Percentiles rank a stretch among this genome's conserved stretches.
These are phyloP conservation scores for Neonothopanus nambi DNA, from an alignment of 1,284 basidiomycete species.

Conservation along the genomic window DNA sequence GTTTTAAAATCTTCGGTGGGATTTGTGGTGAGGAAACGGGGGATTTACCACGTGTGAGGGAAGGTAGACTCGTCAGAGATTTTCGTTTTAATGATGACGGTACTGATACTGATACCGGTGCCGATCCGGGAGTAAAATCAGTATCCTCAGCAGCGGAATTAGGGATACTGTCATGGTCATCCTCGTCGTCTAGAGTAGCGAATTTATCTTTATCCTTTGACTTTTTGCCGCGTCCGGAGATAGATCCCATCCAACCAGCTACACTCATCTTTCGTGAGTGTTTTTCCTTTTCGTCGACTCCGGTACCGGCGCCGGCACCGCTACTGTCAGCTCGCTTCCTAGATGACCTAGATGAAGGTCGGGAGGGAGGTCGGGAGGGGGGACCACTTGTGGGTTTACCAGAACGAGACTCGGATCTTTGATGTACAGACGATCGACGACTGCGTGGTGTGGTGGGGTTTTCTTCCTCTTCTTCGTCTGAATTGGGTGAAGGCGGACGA, in stretches of 20 bases:
- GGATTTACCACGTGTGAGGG: slow-evolving; percentile 18
- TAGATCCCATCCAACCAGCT: slow-evolving; percentile 64
- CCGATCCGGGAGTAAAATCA: slow-evolving; percentile 23
- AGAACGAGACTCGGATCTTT: slow-evolving; percentile 40
- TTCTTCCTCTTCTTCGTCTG: slow-evolving; percentile 36
- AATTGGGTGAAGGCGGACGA: slow-evolving; percentile 25
- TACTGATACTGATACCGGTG: too few species aligned
- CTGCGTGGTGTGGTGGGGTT: slow-evolving; percentile 24
- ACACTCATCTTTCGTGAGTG: slow-evolving; percentile 46
- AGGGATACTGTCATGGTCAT: slow-evolving; percentile 25
- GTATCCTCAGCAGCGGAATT: slow-evolving; percentile 27
- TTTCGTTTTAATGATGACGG: slow-evolving; percentile 24
- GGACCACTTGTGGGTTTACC: slow-evolving; percentile 20
- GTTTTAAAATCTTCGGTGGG: slow-evolving; percentile 47
- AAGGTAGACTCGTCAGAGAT: slow-evolving; percentile 11
- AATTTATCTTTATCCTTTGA: slow-evolving; percentile 65
- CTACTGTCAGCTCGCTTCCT: slow-evolving; percentile 62
- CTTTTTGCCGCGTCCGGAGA: slow-evolving; percentile 61
- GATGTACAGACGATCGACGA: slow-evolving; percentile 33
- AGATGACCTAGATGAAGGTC: slow-evolving; percentile 54
- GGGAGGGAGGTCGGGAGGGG: slow-evolving; percentile 31
- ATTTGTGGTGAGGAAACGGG: slow-evolving; percentile 30
- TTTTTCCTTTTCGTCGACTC: slow-evolving; percentile 24
- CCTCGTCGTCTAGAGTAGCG: slow-evolving; percentile 49
- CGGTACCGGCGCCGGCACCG: slow-evolving; percentile 34